Percentiles rank a stretch among this genome's conserved stretches.
Evolutionary conservation across 2,329 filamentous ascomycete species (phyloP).

Genomic region (Arthroderma sp.): DNA sequence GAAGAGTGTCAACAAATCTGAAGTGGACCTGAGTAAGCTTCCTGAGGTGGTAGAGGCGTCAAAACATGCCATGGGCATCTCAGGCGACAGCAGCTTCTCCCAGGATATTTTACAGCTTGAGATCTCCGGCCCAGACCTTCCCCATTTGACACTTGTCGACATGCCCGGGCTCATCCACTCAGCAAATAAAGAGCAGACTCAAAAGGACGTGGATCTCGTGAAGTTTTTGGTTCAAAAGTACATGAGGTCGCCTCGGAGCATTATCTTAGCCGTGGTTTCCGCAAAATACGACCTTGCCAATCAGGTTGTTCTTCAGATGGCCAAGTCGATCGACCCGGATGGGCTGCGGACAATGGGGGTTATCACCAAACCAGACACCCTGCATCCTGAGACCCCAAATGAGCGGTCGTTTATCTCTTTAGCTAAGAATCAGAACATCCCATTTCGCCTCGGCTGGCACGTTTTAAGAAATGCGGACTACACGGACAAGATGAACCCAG

Average conservation of each 20-base stretch:
- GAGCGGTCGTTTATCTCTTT: conserved; percentile 2
- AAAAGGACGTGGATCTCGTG: conserved; percentile 26
- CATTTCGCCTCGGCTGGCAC: conserved; percentile 6
- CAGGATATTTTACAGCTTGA: conserved; percentile 31
- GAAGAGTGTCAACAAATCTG: too few species aligned
- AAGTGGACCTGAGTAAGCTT: not conserved
- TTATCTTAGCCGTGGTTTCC: conserved; percentile 33
- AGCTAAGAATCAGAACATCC: conserved; percentile 6
- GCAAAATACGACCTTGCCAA: conserved; percentile 34
- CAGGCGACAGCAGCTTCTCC: conserved; percentile 1
- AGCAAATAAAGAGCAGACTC: conserved; percentile 12
- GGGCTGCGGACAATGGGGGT: conserved; percentile 32
- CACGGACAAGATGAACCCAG: conserved; percentile 3
- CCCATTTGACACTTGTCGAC: conserved; percentile 34
- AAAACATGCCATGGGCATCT: not conserved
- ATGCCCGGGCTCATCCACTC: conserved; percentile 32
- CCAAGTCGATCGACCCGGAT: conserved; percentile 22
- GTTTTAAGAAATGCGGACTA: conserved; percentile 2
- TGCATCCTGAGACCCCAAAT: not conserved
- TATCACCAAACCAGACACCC: conserved; percentile 48
- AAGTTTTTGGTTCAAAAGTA: conserved; percentile 26
- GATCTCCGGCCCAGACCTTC: conserved; percentile 28
- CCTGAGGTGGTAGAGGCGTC: not conserved
- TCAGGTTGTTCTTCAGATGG: conserved; percentile 34
- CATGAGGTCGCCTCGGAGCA: conserved; percentile 26